phyloP scores from a whole-genome alignment of 495 filamentous ascomycete genomes.

The Penicillium angulare region DNA sequence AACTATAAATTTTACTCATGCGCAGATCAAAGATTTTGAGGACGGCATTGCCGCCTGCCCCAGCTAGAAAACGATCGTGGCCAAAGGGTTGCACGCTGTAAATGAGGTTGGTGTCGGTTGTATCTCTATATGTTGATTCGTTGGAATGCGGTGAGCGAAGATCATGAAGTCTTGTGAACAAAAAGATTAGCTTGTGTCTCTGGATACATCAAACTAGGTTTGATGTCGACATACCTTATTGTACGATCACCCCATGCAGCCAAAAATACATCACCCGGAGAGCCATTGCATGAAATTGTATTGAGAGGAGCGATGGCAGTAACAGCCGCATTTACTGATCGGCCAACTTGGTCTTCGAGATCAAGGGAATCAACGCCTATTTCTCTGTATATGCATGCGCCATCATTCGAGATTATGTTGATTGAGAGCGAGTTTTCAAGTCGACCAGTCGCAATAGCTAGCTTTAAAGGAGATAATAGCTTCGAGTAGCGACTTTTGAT shows the following conservation, averaged over 20 bases:
- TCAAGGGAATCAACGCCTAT: constrained; percentile 31
- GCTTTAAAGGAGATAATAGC: constrained; percentile 46
- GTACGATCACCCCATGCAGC: constrained; percentile 60
- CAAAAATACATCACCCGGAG: constrained; percentile 54
- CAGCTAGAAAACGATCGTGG: constrained; percentile 56
- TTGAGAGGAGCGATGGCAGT: constrained; percentile 54
- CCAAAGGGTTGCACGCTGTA: constrained; percentile 60
- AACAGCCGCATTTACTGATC: constrained; percentile 32
- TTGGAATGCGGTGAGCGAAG: constrained; percentile 51
- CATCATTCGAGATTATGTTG: constrained; percentile 43
- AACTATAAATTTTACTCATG: constrained; percentile 47
- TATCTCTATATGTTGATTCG: constrained; percentile 52
- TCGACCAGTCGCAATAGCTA: constrained; percentile 52
- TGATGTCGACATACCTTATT: constrained; percentile 39
- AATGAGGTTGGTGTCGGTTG: constrained; percentile 54
- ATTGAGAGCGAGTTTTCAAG: constrained; percentile 46
- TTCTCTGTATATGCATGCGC: constrained; percentile 34
- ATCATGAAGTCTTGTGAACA: constrained; percentile 59
- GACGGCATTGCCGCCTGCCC: constrained; percentile 53
- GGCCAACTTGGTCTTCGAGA: constrained; percentile 19
- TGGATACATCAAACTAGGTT: neutral
- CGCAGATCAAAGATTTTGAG: constrained; percentile 68
- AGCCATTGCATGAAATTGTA: constrained; percentile 21
- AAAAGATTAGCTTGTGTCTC: neutral
- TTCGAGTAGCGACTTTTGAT: constrained; percentile 48